Base-by-base conservation (phyloP, 2,329 filamentous ascomycete species). In the Gremmenia infestans region DNA sequence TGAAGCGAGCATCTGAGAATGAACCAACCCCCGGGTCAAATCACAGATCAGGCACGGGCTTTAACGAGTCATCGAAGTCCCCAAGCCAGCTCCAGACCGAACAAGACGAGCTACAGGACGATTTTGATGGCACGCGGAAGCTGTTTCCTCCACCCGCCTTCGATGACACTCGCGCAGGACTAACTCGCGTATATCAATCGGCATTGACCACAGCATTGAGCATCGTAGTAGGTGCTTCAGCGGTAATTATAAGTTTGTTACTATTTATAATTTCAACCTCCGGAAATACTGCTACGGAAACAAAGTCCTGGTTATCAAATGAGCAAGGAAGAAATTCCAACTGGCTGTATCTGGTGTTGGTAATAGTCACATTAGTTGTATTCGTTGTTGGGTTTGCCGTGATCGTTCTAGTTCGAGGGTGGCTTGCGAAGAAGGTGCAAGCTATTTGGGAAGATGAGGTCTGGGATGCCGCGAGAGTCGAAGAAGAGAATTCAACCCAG, bases 371-470 rank as follows among this genome's bases (percentile, higher is more conserved):
- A 15, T 15, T 47, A 11, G 2, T 61, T 45, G 56, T 55, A 43
- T n/a, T 52, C 1, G 57, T 37, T 4, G 35, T 55, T 43, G 62
- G 56, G 5, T 37, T 61, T n/a, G 43, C 72, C 4, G 64, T 78
- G 1, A 69, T 79, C 8, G 54, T 76, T 2, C 77, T 74, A 2
- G 74, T 86, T 55, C 75, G 79, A 8, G 74, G 78, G 50, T 89
- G 85, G 83, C 75, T 82, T 9, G 73, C 76, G 11, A 86, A 82
- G 54, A 86, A 80, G 63, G 78, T 87, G 12, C 74, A 79, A 54
- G 76, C 78, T 43, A 75, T 87, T 0, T 88, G 87, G 72, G 81
- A 89, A 43, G 83, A 87, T 51, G 83, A 88, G 66, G 75, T 86
- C 0, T 90, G 87, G 87, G 81, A 87, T 56, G 81, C 85, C 2